Base-by-base conservation (phyloP, 2,329 filamentous ascomycete genomes). In the Biscogniauxia sp. region DNA sequence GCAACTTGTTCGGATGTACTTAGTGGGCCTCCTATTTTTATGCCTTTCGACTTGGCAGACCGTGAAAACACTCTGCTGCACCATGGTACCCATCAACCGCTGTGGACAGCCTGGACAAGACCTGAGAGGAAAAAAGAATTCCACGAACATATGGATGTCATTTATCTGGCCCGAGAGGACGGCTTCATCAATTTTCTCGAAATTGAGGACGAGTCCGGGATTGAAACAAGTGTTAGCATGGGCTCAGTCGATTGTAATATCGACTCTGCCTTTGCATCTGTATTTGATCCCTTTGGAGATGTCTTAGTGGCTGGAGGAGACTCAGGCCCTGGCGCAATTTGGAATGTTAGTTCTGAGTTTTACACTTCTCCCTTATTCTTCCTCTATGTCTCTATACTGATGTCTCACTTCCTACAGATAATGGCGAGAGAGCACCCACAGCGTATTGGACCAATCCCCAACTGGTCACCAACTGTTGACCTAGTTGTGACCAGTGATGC, bases 111-210 rank as follows among this genome's bases (percentile, higher is more conserved):
- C 23, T 99, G 94, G 93, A 87, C 92, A 26, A 85, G 91, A 61
- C 90, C 93, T 1, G 83, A 86, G 61, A 87, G 94, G 7, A 83
- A 87, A 23, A 82, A 82, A 61, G 76, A 79, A 13, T 89, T 88
- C 66, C 84, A 84, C 56, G 78, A 83, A 57, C 82, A 79, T 19
- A 86, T 88, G 41, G 95, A 98, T 70, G 87, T 89, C 61, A 87
- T 98, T 54, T 97, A 95, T 70, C 79, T 99, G 17, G 91, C 90
- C 11, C 87, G 93, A 58, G 94, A 98, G 76, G 94, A 98, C 71
- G 95, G 95, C 2, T 79, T 88, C 54, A 82, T 97, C 9, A 84
- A 88, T 57, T 91, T 89, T 65, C 76, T 94, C 4, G 88, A 92
- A 66, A 86, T 92, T 61, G 84, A 85, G 51, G 81, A 82, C 5